Conservation (phyloP, 805 yeast genomes). For the Schwanniomyces occidentalis region DNA sequence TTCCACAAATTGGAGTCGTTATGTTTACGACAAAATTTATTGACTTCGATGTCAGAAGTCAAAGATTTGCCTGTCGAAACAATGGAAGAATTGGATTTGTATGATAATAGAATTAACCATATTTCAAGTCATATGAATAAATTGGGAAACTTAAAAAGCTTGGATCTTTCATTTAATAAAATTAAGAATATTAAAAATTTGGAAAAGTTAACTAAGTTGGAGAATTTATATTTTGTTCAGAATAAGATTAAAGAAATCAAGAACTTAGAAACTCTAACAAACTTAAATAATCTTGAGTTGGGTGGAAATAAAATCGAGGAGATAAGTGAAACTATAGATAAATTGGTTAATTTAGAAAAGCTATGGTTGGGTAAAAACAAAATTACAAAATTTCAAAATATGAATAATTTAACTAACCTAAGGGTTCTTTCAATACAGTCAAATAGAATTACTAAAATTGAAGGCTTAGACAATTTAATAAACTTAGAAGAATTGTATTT, state of each 20-base stretch:
- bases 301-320: conserved; percentile 81
- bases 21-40: conserved; percentile 80
- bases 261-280: conserved; percentile 55
- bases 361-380: conserved; percentile 93
- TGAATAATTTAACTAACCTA: conserved; percentile 59
- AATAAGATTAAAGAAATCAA: conserved; percentile 77
- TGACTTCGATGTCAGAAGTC: conserved; percentile 60
- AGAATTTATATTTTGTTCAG: conserved; percentile 81
- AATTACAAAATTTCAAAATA: conserved; percentile 63
- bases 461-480: conserved; percentile 72
- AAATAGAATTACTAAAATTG: conserved; percentile 73
- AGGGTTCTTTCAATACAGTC: conserved; percentile 85
- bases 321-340: conserved; percentile 56
- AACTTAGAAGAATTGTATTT: conserved; percentile 84
- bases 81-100: conserved; percentile 79
- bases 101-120: conserved; percentile 89
- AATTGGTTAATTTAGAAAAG: conserved; percentile 60
- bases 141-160: conserved; percentile 52
- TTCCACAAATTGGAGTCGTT: conserved; percentile 59
- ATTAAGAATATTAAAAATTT: conserved; percentile 83
- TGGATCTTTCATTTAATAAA: conserved; percentile 89
- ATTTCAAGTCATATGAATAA: conserved; percentile 70
- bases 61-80: conserved; percentile 62
- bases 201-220: conserved; percentile 58
- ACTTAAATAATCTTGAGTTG: conserved; percentile 72